Percentiles rank a stretch among this genome's conserved stretches.
phyloP scores from a whole-genome alignment of 805 yeast genomes.

The Deakozyma indianensis region DNA sequence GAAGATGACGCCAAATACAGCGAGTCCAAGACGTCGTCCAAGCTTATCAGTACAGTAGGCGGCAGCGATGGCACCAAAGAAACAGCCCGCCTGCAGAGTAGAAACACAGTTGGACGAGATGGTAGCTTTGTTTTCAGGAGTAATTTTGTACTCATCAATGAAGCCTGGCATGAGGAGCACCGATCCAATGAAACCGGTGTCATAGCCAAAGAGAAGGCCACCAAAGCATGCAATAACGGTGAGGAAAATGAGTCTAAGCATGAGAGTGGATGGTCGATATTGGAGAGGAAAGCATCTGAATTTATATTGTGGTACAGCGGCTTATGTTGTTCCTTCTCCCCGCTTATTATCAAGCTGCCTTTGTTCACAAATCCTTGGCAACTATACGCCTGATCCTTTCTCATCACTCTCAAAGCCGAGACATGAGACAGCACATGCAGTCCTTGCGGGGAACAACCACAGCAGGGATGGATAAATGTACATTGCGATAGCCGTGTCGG shows the following conservation, averaged over 20 bases:
- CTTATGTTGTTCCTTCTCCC: too few relatives aligned
- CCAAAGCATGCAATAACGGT: constrained; percentile 42
- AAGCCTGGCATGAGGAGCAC: background rate
- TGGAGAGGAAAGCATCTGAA: too few relatives aligned
- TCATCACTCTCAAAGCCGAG: too few relatives aligned
- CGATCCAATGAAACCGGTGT: constrained; percentile 47
- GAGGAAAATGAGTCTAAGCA: constrained; percentile 1
- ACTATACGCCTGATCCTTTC: too few relatives aligned
- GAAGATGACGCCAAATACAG: constrained; percentile 27
- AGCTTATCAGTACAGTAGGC: constrained; percentile 39
- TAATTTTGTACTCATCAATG: constrained; percentile 11
- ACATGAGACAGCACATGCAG: too few relatives aligned
- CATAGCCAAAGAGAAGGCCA: constrained; percentile 67
- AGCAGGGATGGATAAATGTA: too few relatives aligned
- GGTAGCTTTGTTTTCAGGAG: background rate
- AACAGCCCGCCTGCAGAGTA: constrained; percentile 65
- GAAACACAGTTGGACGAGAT: constrained; percentile 40
- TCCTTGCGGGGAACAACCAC: too few relatives aligned
- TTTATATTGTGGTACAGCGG: too few relatives aligned
- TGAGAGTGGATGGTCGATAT: background rate
- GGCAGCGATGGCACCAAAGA: constrained; percentile 48
- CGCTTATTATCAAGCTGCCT: too few relatives aligned
- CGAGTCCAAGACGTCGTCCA: constrained; percentile 52
- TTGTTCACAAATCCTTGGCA: too few relatives aligned
- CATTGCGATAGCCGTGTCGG: too few relatives aligned